phyloP scores from a whole-genome alignment of 768 basidiomycete genomes.

The Amylocystis lapponica region DNA sequence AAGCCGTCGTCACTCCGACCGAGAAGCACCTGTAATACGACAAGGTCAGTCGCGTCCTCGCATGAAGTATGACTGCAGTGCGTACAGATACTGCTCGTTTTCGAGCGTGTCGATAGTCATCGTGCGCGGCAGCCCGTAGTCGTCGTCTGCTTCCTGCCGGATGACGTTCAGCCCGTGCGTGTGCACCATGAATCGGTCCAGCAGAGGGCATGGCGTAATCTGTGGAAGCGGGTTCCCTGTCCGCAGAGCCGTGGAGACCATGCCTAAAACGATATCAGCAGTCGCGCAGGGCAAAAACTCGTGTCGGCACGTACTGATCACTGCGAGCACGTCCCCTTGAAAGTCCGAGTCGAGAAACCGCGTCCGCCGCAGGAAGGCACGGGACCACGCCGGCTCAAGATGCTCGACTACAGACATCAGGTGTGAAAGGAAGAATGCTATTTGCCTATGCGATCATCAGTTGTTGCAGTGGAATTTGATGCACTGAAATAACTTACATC shows the following conservation, averaged over 20 bases:
- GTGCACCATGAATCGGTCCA: slow-evolving; percentile 40
- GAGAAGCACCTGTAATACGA: slow-evolving; percentile 50
- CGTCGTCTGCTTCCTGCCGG: slow-evolving; percentile 65
- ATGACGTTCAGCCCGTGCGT: slow-evolving; percentile 63
- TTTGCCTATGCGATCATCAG: slow-evolving; percentile 42
- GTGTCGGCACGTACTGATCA: slow-evolving; percentile 52
- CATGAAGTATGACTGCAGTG: slow-evolving; percentile 10
- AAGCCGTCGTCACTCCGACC: slow-evolving; percentile 67
- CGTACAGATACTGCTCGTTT: slow-evolving; percentile 76
- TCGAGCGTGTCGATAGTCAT: slow-evolving; percentile 70
- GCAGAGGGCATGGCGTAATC: slow-evolving; percentile 72
- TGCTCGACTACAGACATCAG: slow-evolving; percentile 67
- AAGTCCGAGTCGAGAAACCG: slow-evolving; percentile 75
- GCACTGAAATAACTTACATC: slow-evolving; percentile 40
- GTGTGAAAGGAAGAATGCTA: slow-evolving; percentile 65
- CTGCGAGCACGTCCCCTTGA: slow-evolving; percentile 79
- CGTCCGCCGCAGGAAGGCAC: slow-evolving; percentile 69
- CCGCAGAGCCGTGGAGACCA: slow-evolving; percentile 72
- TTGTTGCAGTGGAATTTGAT: too few species aligned
- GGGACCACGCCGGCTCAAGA: slow-evolving; percentile 72
- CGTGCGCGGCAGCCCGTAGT: slow-evolving; percentile 65
- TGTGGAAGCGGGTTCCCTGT: slow-evolving; percentile 76
- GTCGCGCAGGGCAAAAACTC: background rate
- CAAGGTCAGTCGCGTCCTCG: background rate
- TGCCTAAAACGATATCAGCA: slow-evolving; percentile 34